Evolutionary conservation across 2,329 filamentous ascomycete species (phyloP), one percentile per base, ranked within the genome.

Genomic region (Microsporum canis): DNA sequence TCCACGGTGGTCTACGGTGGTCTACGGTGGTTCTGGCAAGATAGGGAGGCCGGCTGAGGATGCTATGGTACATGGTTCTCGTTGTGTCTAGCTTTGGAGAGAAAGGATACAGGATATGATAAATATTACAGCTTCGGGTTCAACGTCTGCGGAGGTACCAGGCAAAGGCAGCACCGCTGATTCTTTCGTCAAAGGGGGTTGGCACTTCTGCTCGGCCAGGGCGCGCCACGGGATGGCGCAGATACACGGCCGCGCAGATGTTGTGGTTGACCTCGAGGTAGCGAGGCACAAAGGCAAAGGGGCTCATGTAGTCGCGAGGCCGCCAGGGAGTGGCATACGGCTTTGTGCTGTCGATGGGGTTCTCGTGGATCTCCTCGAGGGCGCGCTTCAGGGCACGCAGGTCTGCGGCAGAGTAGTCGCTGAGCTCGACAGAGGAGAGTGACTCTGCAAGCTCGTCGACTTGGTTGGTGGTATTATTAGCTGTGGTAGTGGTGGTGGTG

Each of bases 181-280:
- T 82, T 65, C 84, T 77, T 61, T 82, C 78, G 58, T 78, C 75
- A 75, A 91, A 96, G 17, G 92, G 92, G 29, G 89, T 90, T 1
- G 92, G 92, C 63, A 92, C 87, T 74, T 92, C 94, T 3, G 88
- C 86, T 66, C 84, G 70, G 8, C 91, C 91, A 2, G 87, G 87
- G 63, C 91, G 82, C 31, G 90, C 94, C 49, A 97, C 92, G 0
- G 94, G 94, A 78, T 99, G 92, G 62, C 94, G 83, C 64, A 99
- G 78, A 74, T 99, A 99, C 45, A 99, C 91, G 8, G 94, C 94
- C 0, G 91, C 87, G 76, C 94, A 99, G 69, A 97, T 88, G 71
- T 91, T 95, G 75, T 95, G 94, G 79, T 97, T 96, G 68, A 99
- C 94, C 77, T 99, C 95, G 63, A 99, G 83, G 74, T 97, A 99